Evolutionary conservation across 2,329 filamentous ascomycete genomes (phyloP).

Genomic region (Alternaria triticina): DNA sequence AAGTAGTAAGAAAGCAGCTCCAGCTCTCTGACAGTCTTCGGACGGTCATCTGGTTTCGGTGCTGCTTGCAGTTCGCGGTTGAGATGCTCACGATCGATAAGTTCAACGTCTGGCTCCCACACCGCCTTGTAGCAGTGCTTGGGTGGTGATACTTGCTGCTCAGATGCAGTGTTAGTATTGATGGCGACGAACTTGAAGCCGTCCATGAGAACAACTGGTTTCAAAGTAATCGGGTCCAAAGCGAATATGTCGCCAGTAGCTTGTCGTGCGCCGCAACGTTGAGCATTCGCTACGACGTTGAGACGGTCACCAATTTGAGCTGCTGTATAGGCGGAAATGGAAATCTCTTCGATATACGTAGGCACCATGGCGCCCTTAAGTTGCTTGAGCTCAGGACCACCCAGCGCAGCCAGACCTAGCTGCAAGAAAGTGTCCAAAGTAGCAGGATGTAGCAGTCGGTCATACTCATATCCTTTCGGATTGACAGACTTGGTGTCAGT

Average conservation of each 20-base stretch:
- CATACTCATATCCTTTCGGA: slow-evolving; percentile 19
- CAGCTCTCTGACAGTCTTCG: slow-evolving; percentile 13
- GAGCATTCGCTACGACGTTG: slow-evolving; percentile 8
- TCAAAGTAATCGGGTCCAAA: slow-evolving; percentile 8
- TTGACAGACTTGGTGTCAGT: slow-evolving; percentile 13
- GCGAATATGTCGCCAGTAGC: slow-evolving; percentile 14
- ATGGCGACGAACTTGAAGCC: slow-evolving; percentile 21
- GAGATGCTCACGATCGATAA: slow-evolving; percentile 8
- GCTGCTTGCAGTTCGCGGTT: slow-evolving; percentile 14
- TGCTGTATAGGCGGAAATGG: slow-evolving; percentile 10
- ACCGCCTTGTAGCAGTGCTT: slow-evolving; percentile 16
- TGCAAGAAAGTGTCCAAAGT: slow-evolving; percentile 24
- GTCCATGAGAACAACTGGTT: slow-evolving; percentile 16
- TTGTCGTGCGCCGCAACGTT: slow-evolving; percentile 3
- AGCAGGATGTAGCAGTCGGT: slow-evolving; percentile 24
- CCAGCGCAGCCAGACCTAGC: slow-evolving; percentile 9
- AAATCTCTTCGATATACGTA: slow-evolving; percentile 15
- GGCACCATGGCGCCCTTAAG: slow-evolving; percentile 17
- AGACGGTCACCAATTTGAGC: slow-evolving; percentile 13
- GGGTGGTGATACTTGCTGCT: not conserved
- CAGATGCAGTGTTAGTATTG: not conserved
- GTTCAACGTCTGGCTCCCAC: slow-evolving; percentile 20
- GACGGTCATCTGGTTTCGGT: slow-evolving; percentile 5
- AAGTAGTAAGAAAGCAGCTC: slow-evolving; percentile 20
- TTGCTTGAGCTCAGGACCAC: slow-evolving; percentile 2